These are phyloP conservation scores for Xylariomycetidae sp. DNA, from an alignment of 2,329 filamentous ascomycete genomes.

Conservation along the genomic window DNA sequence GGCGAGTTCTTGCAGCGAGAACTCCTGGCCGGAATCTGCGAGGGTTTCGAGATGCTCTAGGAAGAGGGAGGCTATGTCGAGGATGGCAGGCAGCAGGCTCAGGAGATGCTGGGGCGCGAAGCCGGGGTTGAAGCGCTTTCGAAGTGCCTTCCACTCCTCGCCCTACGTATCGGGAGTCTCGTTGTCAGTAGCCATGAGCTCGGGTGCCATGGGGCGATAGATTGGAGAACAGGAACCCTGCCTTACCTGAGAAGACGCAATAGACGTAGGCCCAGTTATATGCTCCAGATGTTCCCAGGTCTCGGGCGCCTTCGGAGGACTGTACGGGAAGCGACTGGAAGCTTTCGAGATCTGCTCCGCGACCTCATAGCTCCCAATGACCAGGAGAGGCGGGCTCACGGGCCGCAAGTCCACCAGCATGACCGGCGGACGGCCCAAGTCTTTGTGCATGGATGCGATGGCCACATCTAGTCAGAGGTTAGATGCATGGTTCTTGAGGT, in stretches of 20 bases:
- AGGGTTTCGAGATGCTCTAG: slow-evolving; percentile 7
- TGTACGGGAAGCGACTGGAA: slow-evolving; percentile 24
- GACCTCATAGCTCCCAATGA: slow-evolving; percentile 6
- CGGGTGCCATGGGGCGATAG: too few species aligned
- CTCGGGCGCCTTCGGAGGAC: too few species aligned
- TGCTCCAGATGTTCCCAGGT: too few species aligned
- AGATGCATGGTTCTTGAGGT: neutral
- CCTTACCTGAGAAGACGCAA: too few species aligned
- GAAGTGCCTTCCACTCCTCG: slow-evolving; percentile 9
- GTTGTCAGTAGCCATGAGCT: neutral
- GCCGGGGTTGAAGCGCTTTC: slow-evolving; percentile 8
- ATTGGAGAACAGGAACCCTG: too few species aligned
- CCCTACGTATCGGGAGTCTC: neutral
- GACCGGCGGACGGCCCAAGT: slow-evolving; percentile 7
- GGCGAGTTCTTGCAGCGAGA: slow-evolving; percentile 6
- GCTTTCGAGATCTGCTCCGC: slow-evolving; percentile 13
- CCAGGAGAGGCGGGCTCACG: slow-evolving; percentile 3
- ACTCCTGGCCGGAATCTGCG: slow-evolving; percentile 5
- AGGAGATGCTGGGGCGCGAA: slow-evolving; percentile 11
- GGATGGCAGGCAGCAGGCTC: slow-evolving; percentile 9
- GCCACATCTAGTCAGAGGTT: slow-evolving; percentile 5
- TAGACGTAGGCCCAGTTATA: too few species aligned
- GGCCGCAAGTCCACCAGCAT: slow-evolving; percentile 11
- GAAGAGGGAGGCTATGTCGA: slow-evolving; percentile 11
- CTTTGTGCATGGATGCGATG: slow-evolving; percentile 7